Evolutionary conservation across 2,329 filamentous ascomycete genomes (phyloP).

Genomic region (Alternaria ethzedia): DNA sequence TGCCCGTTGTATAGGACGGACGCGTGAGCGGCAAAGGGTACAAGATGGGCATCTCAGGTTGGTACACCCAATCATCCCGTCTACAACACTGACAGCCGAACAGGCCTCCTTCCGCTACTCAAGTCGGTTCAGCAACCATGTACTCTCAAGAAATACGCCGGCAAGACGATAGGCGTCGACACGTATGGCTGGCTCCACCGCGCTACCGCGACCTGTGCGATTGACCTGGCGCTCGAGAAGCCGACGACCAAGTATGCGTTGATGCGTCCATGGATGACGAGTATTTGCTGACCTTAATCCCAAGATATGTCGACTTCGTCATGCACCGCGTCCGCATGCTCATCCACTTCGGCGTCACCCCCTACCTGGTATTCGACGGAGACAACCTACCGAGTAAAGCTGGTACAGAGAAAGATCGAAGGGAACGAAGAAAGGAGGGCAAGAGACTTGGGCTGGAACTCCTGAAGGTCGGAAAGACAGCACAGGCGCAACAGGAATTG

Average conservation of each 20-base stretch:
- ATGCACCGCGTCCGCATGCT: constrained; percentile 94
- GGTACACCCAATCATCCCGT: constrained; percentile 27
- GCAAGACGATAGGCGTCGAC: constrained; percentile 91
- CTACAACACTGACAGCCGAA: constrained; percentile 22
- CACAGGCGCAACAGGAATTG: constrained; percentile 82
- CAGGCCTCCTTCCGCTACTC: constrained; percentile 85
- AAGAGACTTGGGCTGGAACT: constrained; percentile 78
- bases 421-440: constrained; percentile 77
- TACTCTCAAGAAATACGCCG: constrained; percentile 83
- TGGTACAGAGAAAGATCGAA: constrained; percentile 78
- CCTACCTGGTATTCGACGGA: constrained; percentile 95
- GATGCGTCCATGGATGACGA: background rate
- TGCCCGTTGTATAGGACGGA: constrained; percentile 32
- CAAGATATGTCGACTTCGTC: constrained; percentile 85
- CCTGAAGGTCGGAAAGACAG: constrained; percentile 78
- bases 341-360: constrained; percentile 89
- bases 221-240: constrained; percentile 86
- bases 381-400: constrained; percentile 95
- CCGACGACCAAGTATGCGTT: constrained; percentile 79
- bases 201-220: constrained; percentile 86
- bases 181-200: constrained; percentile 98
- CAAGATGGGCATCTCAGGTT: constrained; percentile 52
- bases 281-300: constrained; percentile 15
- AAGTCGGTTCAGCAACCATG: constrained; percentile 95
- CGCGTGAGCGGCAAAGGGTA: constrained; percentile 34